Evolutionary conservation across 257 asterid genomes (phyloP).

Genomic region (Jacaranda copaia): DNA sequence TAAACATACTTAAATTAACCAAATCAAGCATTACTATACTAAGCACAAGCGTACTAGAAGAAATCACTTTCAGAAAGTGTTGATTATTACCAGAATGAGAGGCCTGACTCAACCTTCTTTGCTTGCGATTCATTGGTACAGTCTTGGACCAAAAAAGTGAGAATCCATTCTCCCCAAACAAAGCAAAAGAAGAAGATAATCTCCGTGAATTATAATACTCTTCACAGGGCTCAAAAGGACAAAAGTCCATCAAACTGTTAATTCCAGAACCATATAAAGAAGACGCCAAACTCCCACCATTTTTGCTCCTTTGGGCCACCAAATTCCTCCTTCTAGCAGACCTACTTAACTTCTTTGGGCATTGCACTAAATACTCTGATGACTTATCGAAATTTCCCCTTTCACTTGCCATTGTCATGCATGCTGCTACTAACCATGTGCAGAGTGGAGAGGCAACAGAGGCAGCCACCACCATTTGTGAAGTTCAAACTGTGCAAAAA

Average conservation of each 20-base stretch:
- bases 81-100: constrained; percentile 41
- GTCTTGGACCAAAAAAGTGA: constrained; percentile 40
- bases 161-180: constrained; percentile 37
- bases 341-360: constrained; percentile 38
- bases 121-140: constrained; percentile 33
- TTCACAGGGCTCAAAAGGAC: constrained; percentile 47
- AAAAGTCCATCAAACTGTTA: constrained; percentile 38
- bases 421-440: constrained; percentile 55
- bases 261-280: constrained; percentile 34
- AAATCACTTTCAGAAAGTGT: neutral
- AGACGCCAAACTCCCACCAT: constrained; percentile 38
- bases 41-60: neutral
- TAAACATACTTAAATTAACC: neutral
- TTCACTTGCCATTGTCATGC: constrained; percentile 48
- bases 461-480: constrained; percentile 39
- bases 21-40: neutral
- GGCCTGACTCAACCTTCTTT: constrained; percentile 28
- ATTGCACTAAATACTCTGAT: constrained; percentile 5
- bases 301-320: constrained; percentile 26
- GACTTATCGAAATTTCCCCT: constrained; percentile 25
- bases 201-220: constrained; percentile 38
- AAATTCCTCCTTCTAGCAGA: constrained; percentile 35
- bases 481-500: neutral
- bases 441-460: constrained; percentile 51
- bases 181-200: constrained; percentile 32